Conservation (phyloP, 2,329 filamentous ascomycete species). For the Nannizziopsis barbatae region DNA sequence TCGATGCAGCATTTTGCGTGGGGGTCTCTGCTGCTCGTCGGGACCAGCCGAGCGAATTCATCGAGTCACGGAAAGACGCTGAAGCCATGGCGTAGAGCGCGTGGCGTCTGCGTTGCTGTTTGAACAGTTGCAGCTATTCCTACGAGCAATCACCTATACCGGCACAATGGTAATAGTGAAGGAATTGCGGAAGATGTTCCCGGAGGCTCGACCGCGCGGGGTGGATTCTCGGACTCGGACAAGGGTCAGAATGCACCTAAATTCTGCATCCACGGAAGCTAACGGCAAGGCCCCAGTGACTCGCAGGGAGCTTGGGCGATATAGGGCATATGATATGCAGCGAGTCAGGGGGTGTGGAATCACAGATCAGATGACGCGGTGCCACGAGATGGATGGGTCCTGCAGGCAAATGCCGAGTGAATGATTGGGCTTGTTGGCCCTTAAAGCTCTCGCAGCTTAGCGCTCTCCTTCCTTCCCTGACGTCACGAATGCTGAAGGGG, state of each 20-base stretch:
- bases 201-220: not conserved
- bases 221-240: not conserved
- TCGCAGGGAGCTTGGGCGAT: not conserved
- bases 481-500: not conserved
- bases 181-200: not conserved
- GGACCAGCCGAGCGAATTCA: slow-evolving; percentile 91
- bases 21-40: slow-evolving; percentile 59
- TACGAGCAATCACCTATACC: not conserved
- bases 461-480: slow-evolving; percentile 1
- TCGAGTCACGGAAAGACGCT: slow-evolving; percentile 79
- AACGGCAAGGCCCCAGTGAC: slow-evolving; percentile 5
- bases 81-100: slow-evolving; percentile 56
- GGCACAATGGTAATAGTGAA: slow-evolving; percentile 3
- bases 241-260: not conserved
- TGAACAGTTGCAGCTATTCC: not conserved
- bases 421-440: slow-evolving; percentile 3
- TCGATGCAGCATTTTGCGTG: slow-evolving; percentile 52
- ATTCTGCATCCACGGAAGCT: slow-evolving; percentile 9
- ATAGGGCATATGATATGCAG: slow-evolving; percentile 8
- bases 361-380: slow-evolving; percentile 9
- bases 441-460: slow-evolving; percentile 3
- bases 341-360: slow-evolving; percentile 4
- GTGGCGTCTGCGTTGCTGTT: not conserved
- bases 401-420: not conserved
- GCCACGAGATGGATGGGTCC: slow-evolving; percentile 1